Evolutionary conservation across 2,329 filamentous ascomycete species (phyloP).

Genomic region (Sclerotinia spermophila): DNA sequence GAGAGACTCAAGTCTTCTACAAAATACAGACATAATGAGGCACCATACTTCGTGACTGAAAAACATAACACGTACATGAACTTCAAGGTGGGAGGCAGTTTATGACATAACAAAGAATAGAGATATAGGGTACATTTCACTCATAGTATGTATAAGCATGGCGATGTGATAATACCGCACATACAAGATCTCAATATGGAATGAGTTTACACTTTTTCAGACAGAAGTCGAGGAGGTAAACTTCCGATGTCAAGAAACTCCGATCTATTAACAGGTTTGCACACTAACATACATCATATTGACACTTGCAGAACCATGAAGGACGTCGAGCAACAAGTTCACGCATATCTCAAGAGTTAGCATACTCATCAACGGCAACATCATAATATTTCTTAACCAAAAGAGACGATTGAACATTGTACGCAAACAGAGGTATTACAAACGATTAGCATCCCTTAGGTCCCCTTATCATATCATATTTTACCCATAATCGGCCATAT

Average conservation of each 20-base stretch:
- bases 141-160: too few species aligned
- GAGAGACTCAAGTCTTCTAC: neutral
- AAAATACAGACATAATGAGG: neutral
- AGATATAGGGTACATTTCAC: too few species aligned
- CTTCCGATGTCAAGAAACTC: neutral
- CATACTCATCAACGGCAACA: neutral
- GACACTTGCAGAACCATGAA: neutral
- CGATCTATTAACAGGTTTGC: neutral
- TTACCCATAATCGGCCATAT: neutral
- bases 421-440: neutral
- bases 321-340: fast-evolving
- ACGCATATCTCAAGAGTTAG: neutral
- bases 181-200: too few species aligned
- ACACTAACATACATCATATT: neutral
- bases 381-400: too few species aligned
- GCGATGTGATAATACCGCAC: too few species aligned
- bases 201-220: neutral
- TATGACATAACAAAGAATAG: too few species aligned
- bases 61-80: too few species aligned
- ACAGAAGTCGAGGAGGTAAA: neutral
- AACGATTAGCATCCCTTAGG: neutral
- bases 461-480: neutral
- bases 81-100: too few species aligned
- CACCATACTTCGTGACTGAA: neutral
- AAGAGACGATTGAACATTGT: too few species aligned